phyloP scores from a whole-genome alignment of 148 eudicot genomes.

The Tetragonia tetragonoides region DNA sequence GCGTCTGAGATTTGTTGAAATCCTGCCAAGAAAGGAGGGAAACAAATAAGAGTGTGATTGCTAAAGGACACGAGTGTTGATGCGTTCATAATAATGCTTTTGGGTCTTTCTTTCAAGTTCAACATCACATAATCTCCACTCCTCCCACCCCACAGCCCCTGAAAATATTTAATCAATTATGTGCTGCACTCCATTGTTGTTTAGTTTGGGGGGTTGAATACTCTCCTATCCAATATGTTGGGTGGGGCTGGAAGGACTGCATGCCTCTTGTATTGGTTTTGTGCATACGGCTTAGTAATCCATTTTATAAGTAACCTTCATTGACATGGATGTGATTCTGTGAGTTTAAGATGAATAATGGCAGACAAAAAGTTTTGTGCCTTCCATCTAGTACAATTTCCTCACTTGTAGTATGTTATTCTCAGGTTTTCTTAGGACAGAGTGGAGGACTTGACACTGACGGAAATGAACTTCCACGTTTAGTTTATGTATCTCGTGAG shows the following conservation, averaged over 20 bases:
- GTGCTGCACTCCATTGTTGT: neutral
- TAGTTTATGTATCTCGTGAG: conserved; percentile 50
- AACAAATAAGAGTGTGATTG: neutral
- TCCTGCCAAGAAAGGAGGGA: neutral
- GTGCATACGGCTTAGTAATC: no score
- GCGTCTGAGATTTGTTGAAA: neutral
- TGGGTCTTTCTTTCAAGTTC: neutral
- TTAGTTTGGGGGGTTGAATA: neutral
- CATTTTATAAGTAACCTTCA: neutral
- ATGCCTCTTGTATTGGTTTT: no score
- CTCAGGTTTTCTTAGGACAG: conserved; percentile 44
- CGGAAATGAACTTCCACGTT: conserved; percentile 49
- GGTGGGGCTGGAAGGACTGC: neutral
- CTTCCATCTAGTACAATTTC: neutral
- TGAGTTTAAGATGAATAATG: neutral
- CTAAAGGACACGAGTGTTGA: neutral
- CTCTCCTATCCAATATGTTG: neutral
- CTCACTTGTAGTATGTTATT: conserved; percentile 13
- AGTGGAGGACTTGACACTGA: conserved; percentile 49
- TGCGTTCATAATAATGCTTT: neutral
- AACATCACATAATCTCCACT: neutral
- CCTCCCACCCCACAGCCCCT: neutral
- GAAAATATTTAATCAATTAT: neutral
- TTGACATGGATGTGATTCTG: neutral
- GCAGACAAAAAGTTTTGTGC: neutral